Evolutionary conservation across 345 rosid genomes (phyloP).

Genomic region (Sonneratia alba): DNA sequence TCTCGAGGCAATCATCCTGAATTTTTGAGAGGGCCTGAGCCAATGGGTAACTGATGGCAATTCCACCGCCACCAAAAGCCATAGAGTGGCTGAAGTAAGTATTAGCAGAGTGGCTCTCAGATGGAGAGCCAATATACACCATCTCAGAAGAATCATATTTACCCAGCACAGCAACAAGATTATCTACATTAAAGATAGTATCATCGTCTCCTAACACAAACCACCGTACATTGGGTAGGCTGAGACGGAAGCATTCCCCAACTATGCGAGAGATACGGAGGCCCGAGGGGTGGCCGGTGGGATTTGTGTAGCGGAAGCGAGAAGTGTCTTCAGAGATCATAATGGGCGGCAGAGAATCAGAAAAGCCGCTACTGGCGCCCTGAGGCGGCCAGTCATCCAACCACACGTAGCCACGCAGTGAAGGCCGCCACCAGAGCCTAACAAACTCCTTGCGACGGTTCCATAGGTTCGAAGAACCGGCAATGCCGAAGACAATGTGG

Average conservation of each 20-base stretch:
- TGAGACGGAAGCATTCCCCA: conserved; percentile 56
- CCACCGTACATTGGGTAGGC: conserved; percentile 62
- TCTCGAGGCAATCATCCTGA: conserved; percentile 63
- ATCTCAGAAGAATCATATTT: conserved; percentile 72
- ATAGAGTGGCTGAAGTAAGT: conserved; percentile 73
- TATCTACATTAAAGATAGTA: conserved; percentile 66
- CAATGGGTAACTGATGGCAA: conserved; percentile 76
- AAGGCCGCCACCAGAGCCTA: conserved; percentile 79
- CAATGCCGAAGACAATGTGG: conserved; percentile 82
- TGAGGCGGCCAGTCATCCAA: conserved; percentile 52
- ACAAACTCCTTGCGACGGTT: conserved; percentile 64
- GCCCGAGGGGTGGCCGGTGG: conserved; percentile 88
- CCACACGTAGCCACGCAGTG: conserved; percentile 83
- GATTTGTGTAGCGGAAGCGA: conserved; percentile 81
- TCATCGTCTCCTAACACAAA: conserved; percentile 88
- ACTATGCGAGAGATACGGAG: conserved; percentile 81
- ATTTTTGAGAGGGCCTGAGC: conserved; percentile 60
- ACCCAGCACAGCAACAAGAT: conserved; percentile 52
- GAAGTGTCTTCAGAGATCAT: conserved; percentile 82
- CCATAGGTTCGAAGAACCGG: conserved; percentile 83
- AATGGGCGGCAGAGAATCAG: conserved; percentile 51
- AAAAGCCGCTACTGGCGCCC: conserved; percentile 17
- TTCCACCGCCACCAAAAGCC: conserved; percentile 98
- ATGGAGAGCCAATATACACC: conserved; percentile 72
- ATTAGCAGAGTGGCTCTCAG: conserved; percentile 90